Conservation (phyloP, 2,329 filamentous ascomycete genomes). For the Exophiala aquamarina region DNA sequence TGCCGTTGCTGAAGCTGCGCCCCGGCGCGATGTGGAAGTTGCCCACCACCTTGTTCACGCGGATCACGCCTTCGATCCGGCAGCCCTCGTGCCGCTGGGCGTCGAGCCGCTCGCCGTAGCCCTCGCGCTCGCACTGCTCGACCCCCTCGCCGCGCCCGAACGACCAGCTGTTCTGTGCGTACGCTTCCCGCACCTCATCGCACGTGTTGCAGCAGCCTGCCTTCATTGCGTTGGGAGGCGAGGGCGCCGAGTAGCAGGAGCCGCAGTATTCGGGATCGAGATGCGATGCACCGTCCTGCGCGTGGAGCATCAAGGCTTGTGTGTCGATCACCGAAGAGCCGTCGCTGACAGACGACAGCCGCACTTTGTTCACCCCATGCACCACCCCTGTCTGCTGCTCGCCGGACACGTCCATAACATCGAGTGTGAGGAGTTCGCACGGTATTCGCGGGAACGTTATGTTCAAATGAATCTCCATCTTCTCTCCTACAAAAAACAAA, state of each 20-base stretch:
- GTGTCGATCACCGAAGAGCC: conserved; percentile 75
- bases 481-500: conserved; percentile 64
- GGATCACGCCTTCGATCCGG: conserved; percentile 85
- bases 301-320: conserved; percentile 68
- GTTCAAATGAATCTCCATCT: conserved; percentile 99
- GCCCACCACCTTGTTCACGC: conserved; percentile 96
- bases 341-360: conserved; percentile 69
- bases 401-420: conserved; percentile 98
- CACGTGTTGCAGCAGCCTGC: conserved; percentile 95
- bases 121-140: conserved; percentile 92
- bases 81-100: conserved; percentile 89
- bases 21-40: conserved; percentile 99
- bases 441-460: conserved; percentile 91
- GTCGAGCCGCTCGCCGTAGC: conserved; percentile 86
- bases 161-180: conserved; percentile 85
- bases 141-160: conserved; percentile 91
- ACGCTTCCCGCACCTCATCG: conserved; percentile 93
- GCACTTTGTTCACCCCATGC: conserved; percentile 89
- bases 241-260: conserved; percentile 80
- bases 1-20: conserved; percentile 91
- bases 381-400: conserved; percentile 94
- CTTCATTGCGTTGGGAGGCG: conserved; percentile 72
- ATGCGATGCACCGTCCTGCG: conserved; percentile 70
- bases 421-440: conserved; percentile 91
- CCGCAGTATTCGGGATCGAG: conserved; percentile 92